These are phyloP conservation scores for Amanita pseudoporphyria DNA, from an alignment of 768 basidiomycete genomes.

Conservation along the genomic window DNA sequence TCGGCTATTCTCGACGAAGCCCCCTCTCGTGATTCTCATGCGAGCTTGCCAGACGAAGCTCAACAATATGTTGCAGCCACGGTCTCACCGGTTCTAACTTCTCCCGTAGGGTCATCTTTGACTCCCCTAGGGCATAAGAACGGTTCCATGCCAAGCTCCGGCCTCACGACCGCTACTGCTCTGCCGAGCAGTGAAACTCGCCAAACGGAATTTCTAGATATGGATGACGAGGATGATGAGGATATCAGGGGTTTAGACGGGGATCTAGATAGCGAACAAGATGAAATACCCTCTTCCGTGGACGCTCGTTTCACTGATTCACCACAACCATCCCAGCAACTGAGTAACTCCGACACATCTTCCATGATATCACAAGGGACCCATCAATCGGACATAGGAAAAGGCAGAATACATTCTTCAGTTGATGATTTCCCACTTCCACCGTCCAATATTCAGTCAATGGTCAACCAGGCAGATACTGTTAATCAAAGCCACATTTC, in stretches of 20 bases:
- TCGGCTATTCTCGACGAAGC: neutral
- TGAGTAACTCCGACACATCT: neutral
- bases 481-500: conserved; percentile 7
- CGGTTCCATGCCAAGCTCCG: neutral
- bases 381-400: conserved; percentile 13
- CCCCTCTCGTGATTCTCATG: conserved; percentile 53
- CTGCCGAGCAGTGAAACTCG: conserved; percentile 6
- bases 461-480: conserved; percentile 14
- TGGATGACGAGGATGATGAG: conserved; percentile 42
- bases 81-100: conserved; percentile 49
- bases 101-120: conserved; percentile 30
- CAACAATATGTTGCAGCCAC: conserved; percentile 62
- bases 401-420: conserved; percentile 28
- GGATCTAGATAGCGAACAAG: neutral
- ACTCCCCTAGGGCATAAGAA: conserved; percentile 15
- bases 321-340: neutral
- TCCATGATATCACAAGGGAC: neutral
- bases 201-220: conserved; percentile 55
- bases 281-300: neutral
- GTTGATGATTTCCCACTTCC: conserved; percentile 47
- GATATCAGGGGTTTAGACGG: conserved; percentile 19
- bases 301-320: conserved; percentile 1
- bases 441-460: conserved; percentile 18
- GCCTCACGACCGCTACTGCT: conserved; percentile 11
- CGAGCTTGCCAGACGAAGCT: conserved; percentile 71